Base-by-base conservation (phyloP, 2,329 filamentous ascomycete genomes). In the Geosmithia putterillii region DNA sequence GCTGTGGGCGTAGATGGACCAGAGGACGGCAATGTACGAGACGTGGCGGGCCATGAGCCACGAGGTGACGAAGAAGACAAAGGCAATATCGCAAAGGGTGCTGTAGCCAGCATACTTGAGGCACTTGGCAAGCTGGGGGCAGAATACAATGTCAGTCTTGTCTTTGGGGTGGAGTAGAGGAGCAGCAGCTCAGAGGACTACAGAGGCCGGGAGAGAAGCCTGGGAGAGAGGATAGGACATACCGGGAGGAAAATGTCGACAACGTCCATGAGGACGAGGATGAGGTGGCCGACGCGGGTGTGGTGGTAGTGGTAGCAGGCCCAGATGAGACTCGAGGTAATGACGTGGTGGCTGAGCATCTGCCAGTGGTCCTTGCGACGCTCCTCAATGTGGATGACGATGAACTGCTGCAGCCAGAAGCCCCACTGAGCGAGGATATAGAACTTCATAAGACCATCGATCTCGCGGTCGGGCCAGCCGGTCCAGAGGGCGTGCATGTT, bases 301-400 rank as follows among this genome's bases (percentile, higher is more conserved):
- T 87, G 81, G 57, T 90, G 81, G 60, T 94, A 95, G 51, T 80
- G 76, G 60, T 96, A 96, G 50, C 84, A 90, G 25, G 80, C 74
- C 45, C 80, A 79, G 50, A 98, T 80, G 38, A 98, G 77, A 5
- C 71, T 69, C 55, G 81, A 86, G 18, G 92, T 98, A 58, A 96
- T 80, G 57, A 95, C 76, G 65, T 98, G 92, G 62, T 96, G 92
- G 17, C 79, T 82, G 52, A 96, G 79, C 92, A 96, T 96, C 63
- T 96, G 90, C 68, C 79, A 84, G 63, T 95, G 83, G 55, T 98
- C 92, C 66, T 96, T 96, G 55, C 92, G 78, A 51, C 84, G 79
- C 64, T 94, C 86, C 64, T 98, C 92, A 47, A 96, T 88, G 63
- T 95, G 83, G 59, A 96, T 86, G 45, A 95, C 86, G 25, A 95